phyloP scores from a whole-genome alignment of 495 filamentous ascomycete species.

The Aspergillus affinis region DNA sequence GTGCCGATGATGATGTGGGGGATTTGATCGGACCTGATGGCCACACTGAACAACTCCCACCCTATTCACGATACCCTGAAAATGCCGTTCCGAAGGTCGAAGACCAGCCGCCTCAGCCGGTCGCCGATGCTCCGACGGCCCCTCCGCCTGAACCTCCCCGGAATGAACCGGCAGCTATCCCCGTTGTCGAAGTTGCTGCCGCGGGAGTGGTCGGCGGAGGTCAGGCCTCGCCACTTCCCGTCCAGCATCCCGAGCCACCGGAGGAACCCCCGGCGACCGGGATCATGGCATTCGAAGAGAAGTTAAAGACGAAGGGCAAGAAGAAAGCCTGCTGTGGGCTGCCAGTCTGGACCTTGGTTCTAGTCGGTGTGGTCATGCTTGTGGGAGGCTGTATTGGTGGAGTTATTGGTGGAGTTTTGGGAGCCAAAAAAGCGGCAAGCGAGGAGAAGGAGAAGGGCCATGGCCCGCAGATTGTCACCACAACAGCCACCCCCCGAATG shows the following conservation, averaged over 20 bases:
- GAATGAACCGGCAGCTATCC: conserved; percentile 25
- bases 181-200: conserved; percentile 50
- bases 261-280: conserved; percentile 26
- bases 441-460: conserved; percentile 21
- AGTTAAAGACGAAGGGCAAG: conserved; percentile 57
- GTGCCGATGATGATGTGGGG: conserved; percentile 79
- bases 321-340: conserved; percentile 61
- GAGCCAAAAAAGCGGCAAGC: conserved; percentile 40
- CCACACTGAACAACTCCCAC: conserved; percentile 85
- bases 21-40: conserved; percentile 89
- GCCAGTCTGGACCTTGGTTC: conserved; percentile 66
- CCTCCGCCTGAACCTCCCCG: conserved; percentile 22
- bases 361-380: conserved; percentile 56
- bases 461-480: conserved; percentile 44
- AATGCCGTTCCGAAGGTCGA: conserved; percentile 44
- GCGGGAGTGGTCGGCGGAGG: conserved; percentile 27
- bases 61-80: conserved; percentile 79
- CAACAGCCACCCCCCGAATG: conserved; percentile 55
- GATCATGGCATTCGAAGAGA: conserved; percentile 51
- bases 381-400: conserved; percentile 55
- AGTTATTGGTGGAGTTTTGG: conserved; percentile 59
- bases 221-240: neutral
- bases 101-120: conserved; percentile 19
- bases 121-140: conserved; percentile 21
- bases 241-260: conserved; percentile 5